Base-by-base conservation (phyloP, 2,329 filamentous ascomycete genomes). In the Fusarium sp. region DNA sequence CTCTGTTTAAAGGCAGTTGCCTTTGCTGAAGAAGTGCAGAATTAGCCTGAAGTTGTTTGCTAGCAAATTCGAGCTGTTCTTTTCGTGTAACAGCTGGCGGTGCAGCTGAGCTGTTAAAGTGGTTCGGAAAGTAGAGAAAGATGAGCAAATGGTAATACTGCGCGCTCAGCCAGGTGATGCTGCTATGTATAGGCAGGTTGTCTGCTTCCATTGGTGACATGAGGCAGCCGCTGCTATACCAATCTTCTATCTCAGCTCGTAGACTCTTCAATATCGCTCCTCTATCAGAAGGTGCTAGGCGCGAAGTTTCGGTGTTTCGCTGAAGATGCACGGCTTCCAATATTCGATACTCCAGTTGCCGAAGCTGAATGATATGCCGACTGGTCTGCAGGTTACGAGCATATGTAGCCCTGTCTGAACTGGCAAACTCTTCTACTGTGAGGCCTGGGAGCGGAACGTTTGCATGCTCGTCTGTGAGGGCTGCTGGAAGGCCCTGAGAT, bases 191-290 rank as follows among this genome's bases (percentile, higher is more conserved):
- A 18, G 82, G 80, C 5, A 84, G 74, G 51, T 83, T 83, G 66
- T 84, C 82, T 3, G 79, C 76, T 47, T 83, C 81, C 50, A 79
- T 76, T 2, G 81, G 81, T 8, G 81, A 82, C 60, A 84, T 76
- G 7, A 84, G 78, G 49, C 82, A 85, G 1, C 83, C 83, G 32
- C 79, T 81, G 60, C 79, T 83, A 64, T 84, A 84, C 82, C 83
- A 84, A 62, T 84, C 79, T 56, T 84, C 83, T 22, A 85, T 83
- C 27, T 82, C 78, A n/a, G 79, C 74, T n/a, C 81, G 77, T 27
- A 83, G 76, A 22, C 75, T 75, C 42, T 77, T 77, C 4, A 81
- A 51, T 9, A 80, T 72, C 32, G 78, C 73, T 12, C 76, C 75
- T 6, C 79, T 74, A 57, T 81, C 80, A 6, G 76, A 64, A 10